Base-by-base conservation (phyloP, 306 rosid species). In the Corylus avellana region DNA sequence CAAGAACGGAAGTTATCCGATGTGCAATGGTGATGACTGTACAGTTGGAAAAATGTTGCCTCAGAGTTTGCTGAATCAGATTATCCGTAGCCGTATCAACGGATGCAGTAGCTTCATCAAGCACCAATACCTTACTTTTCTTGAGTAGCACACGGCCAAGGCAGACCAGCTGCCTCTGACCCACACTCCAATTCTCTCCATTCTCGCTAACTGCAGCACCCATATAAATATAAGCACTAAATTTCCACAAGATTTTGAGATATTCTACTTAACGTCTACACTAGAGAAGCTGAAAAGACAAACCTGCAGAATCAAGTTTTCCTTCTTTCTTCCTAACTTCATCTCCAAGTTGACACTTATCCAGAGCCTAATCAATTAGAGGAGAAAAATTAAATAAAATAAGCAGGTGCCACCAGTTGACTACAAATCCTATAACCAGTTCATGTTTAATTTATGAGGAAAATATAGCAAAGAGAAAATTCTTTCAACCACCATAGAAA, bases 61-160 rank as follows among this genome's bases (percentile, higher is more conserved):
- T 57, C 20, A 94, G 88, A 8, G 97, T 89, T 74, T 84, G 88
- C 82, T 94, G 97, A 73, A 94, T 92, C 80, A 91, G 85, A 86
- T 92, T 94, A 72, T 92, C 98, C 0, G 97, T 94, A 22, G 97
- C 92, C 2, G 94, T 94, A 78, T 94, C 98, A 17, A 94, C 97
- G 0, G 94, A 94, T 0, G 97, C 97, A 14, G 97, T 94, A 64
- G 97, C 98, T 86, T 89, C 98, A 32, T 94, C 98, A 62, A 94
- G 98, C 78, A 94, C 94, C 78, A 92, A 81, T 18, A 92, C 90
- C 82, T 88, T 91, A 77, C 93, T 94, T 75, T 85, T 94, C 92
- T 89, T 92, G 12, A 94, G 94, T 1, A 94, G 80, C 56, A 91
- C 97, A 48, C 80, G 57, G 10, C 80, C 86, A 22, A 85, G 86